phyloP scores from a whole-genome alignment of 2,329 filamentous ascomycete genomes.

The Cryphonectria carpinicola region DNA sequence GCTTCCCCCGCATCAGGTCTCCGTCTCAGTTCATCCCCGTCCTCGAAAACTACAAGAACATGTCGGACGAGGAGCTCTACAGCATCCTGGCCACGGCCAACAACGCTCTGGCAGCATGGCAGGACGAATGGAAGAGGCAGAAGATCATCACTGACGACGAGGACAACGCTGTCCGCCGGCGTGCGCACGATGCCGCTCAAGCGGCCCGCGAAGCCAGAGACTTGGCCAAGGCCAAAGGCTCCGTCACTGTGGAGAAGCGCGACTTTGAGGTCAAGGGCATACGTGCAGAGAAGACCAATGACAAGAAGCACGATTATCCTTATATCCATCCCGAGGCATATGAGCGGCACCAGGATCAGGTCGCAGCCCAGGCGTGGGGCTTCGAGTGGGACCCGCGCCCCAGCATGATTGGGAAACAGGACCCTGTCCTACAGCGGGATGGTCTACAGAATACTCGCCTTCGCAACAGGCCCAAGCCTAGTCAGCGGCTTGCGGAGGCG shows the following conservation, averaged over 20 bases:
- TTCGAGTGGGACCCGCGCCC: slow-evolving; percentile 65
- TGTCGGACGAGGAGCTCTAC: slow-evolving; percentile 52
- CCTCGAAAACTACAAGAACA: slow-evolving; percentile 54
- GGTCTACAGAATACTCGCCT: slow-evolving; percentile 58
- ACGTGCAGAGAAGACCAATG: slow-evolving; percentile 43
- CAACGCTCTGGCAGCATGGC: slow-evolving; percentile 53
- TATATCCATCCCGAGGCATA: slow-evolving; percentile 53
- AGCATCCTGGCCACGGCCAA: slow-evolving; percentile 50
- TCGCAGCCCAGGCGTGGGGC: slow-evolving; percentile 63
- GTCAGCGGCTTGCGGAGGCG: slow-evolving; percentile 61
- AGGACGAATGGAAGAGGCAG: slow-evolving; percentile 57
- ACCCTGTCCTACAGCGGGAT: slow-evolving; percentile 60
- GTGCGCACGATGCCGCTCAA: slow-evolving; percentile 47
- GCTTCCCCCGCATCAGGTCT: slow-evolving; percentile 55
- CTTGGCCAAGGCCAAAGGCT: slow-evolving; percentile 34
- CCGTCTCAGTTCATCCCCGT: slow-evolving; percentile 52
- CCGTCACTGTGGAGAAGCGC: slow-evolving; percentile 49
- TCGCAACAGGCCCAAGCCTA: slow-evolving; percentile 61
- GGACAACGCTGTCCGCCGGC: slow-evolving; percentile 58
- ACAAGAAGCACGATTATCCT: slow-evolving; percentile 47
- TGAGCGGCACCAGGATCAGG: slow-evolving; percentile 53
- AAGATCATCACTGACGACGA: slow-evolving; percentile 59
- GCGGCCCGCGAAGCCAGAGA: slow-evolving; percentile 41
- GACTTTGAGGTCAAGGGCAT: slow-evolving; percentile 61
- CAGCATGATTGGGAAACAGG: slow-evolving; percentile 61